These are phyloP conservation scores for Starmerella ratchasimensis DNA, from an alignment of 805 yeast species.

Conservation along the genomic window DNA sequence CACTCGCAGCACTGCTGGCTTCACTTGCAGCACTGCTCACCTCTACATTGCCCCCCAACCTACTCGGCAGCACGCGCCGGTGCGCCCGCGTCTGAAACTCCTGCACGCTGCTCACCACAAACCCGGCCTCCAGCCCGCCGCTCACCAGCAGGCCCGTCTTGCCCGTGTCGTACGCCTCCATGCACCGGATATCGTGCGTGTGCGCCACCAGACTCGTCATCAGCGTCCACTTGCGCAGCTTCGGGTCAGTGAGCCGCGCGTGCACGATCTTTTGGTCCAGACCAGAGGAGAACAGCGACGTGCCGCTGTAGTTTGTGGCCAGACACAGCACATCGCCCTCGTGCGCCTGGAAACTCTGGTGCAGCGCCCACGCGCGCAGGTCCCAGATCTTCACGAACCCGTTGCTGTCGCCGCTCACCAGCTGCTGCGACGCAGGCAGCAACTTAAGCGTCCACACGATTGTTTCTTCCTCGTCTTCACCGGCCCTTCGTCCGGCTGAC, in stretches of 20 bases:
- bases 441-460: conserved; percentile 77
- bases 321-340: conserved; percentile 83
- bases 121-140: conserved; percentile 33
- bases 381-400: conserved; percentile 94
- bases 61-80: conserved; percentile 21
- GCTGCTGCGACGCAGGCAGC: conserved; percentile 47
- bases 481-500: conserved; percentile 21
- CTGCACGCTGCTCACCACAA: conserved; percentile 44
- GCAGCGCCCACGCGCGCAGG: conserved; percentile 53
- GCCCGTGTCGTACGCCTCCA: conserved; percentile 56
- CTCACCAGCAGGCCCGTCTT: conserved; percentile 42
- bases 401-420: conserved; percentile 94
- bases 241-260: conserved; percentile 38
- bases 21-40: conserved; percentile 46
- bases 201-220: conserved; percentile 67
- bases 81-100: conserved; percentile 60
- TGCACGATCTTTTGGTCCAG: conserved; percentile 83
- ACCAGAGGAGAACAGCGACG: conserved; percentile 71
- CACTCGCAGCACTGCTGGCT: conserved; percentile 47
- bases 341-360: conserved; percentile 71
- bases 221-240: conserved; percentile 52
- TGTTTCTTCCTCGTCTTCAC: conserved; percentile 36
- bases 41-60: conserved; percentile 27
- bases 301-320: conserved; percentile 31
- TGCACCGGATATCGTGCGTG: conserved; percentile 68